Percentiles rank a stretch among this genome's conserved stretches.
phyloP scores from a whole-genome alignment of 495 filamentous ascomycete species.

The Tirmania nivea region DNA sequence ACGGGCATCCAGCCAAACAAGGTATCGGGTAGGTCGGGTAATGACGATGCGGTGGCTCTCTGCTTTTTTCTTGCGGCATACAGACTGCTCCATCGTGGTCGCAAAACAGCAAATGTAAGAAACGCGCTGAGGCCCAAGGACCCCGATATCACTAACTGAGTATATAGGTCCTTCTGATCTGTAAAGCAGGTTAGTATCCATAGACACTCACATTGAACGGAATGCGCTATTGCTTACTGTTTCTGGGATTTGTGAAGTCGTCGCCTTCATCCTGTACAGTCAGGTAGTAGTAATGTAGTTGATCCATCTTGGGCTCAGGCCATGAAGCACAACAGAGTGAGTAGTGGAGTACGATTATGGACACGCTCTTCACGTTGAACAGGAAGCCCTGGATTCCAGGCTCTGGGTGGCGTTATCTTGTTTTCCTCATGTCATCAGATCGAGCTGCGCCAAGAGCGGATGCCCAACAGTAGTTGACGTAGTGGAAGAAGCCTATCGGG shows the following conservation, averaged over 20 bases:
- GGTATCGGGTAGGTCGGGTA: constrained; percentile 66
- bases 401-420: no score
- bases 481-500: no score
- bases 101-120: constrained; percentile 34
- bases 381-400: no score
- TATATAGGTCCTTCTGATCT: constrained; percentile 5
- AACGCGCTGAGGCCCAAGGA: constrained; percentile 19
- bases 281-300: neutral
- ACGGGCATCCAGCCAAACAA: constrained; percentile 89
- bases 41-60: constrained; percentile 24
- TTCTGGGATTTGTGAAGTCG: neutral
- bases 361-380: no score
- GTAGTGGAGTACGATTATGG: no score
- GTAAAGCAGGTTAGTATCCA: neutral
- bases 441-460: no score
- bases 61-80: constrained; percentile 53
- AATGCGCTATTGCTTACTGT: neutral
- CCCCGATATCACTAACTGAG: constrained; percentile 8
- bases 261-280: neutral
- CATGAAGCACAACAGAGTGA: neutral
- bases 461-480: no score
- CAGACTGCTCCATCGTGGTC: constrained; percentile 77
- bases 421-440: no score
- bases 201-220: neutral
- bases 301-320: neutral